A percentile compares a stretch with the other conserved stretches of the same genome.
phyloP scores from a whole-genome alignment of 2,329 filamentous ascomycete genomes.

The Fusarium sarcochroum region DNA sequence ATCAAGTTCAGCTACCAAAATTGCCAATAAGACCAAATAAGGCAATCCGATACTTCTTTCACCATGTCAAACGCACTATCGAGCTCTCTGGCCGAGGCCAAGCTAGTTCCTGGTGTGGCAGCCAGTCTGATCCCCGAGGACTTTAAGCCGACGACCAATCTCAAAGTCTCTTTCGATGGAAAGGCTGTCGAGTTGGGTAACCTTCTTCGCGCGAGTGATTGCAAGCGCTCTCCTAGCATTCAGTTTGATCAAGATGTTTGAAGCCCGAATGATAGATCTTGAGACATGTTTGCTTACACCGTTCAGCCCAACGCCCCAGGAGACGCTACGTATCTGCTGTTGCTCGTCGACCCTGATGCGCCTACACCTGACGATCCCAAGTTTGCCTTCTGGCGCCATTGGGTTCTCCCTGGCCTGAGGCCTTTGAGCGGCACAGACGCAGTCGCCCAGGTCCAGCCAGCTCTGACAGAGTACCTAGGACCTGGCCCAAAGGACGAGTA shows the following conservation, averaged over 20 bases:
- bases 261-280: background rate
- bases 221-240: conserved; percentile 55
- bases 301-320: conserved; percentile 44
- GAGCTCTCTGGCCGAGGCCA: conserved; percentile 54
- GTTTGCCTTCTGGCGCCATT: conserved; percentile 69
- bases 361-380: conserved; percentile 68
- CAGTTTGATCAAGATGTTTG: conserved; percentile 54
- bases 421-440: conserved; percentile 45
- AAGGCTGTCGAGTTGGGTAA: conserved; percentile 55
- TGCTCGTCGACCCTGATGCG: conserved; percentile 68
- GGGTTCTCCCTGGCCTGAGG: conserved; percentile 61
- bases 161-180: conserved; percentile 56
- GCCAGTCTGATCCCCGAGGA: conserved; percentile 56
- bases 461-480: conserved; percentile 60
- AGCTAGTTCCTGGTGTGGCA: conserved; percentile 59
- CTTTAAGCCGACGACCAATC: conserved; percentile 59
- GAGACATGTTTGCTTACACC: background rate
- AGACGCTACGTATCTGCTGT: conserved; percentile 59
- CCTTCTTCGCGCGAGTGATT: conserved; percentile 58
- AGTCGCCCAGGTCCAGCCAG: conserved; percentile 50
- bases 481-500: conserved; percentile 64
- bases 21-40: background rate
- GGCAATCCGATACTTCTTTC: background rate
- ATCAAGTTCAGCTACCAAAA: conserved; percentile 2
- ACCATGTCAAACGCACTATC: conserved; percentile 44